These are phyloP conservation scores for Metarhizium anisopliae DNA, from an alignment of 2,329 filamentous ascomycete genomes.

Conservation along the genomic window DNA sequence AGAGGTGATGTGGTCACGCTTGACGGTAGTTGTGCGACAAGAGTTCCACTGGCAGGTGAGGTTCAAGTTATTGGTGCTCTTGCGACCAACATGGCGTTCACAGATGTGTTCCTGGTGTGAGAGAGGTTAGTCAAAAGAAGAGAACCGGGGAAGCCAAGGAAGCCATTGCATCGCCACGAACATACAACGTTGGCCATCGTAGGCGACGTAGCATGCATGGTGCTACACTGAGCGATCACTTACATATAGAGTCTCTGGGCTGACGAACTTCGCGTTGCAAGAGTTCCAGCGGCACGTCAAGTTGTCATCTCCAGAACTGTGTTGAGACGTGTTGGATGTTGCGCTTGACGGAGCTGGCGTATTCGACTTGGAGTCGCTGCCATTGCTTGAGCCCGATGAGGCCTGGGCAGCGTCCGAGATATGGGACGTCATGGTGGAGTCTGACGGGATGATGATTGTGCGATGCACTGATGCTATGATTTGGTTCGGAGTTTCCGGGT, in stretches of 20 bases:
- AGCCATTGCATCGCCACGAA: background rate
- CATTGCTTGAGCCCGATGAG: slow-evolving; percentile 16
- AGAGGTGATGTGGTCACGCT: slow-evolving; percentile 98
- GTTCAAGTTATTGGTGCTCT: slow-evolving; percentile 98
- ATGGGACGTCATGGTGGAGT: slow-evolving; percentile 23
- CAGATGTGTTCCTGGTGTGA: slow-evolving; percentile 80
- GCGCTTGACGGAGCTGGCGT: slow-evolving; percentile 43
- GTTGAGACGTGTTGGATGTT: slow-evolving; percentile 36
- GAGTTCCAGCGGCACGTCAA: slow-evolving; percentile 52
- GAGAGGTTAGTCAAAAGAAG: background rate
- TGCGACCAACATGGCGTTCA: slow-evolving; percentile 95
- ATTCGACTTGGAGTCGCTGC: slow-evolving; percentile 40
- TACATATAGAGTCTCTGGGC: slow-evolving; percentile 52
- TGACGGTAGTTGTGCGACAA: slow-evolving; percentile 93
- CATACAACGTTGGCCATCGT: background rate
- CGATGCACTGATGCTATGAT: background rate
- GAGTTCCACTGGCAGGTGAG: slow-evolving; percentile 95
- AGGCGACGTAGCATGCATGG: background rate
- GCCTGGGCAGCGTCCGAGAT: slow-evolving; percentile 15
- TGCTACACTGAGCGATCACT: slow-evolving; percentile 17
- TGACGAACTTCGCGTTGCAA: slow-evolving; percentile 49
- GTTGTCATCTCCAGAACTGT: slow-evolving; percentile 38
- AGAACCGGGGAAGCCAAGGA: background rate
- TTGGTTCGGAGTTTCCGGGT: background rate
- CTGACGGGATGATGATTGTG: slow-evolving; percentile 11